Evolutionary conservation across 2,329 filamentous ascomycete genomes (phyloP), one percentile per base, ranked within the genome.

Genomic region (Lachnellula subtilissima): DNA sequence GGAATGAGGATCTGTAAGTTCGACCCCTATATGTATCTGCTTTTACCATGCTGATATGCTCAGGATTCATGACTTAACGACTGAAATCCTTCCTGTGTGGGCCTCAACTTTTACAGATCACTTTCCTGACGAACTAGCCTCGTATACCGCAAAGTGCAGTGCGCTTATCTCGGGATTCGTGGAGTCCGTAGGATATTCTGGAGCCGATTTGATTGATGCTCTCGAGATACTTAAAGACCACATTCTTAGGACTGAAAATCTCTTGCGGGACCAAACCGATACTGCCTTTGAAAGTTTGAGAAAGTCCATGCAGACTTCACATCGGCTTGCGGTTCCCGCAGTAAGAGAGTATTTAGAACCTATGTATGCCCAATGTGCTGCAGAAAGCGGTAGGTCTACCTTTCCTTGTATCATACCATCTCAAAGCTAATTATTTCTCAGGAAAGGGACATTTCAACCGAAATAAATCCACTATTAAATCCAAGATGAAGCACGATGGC

Each of bases 361-460:
- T 1, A 62, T 49, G 50, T 62, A 61, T 42, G 47, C 52, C 15
- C 4, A 58, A 49, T 63, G 61, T 23, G 57, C 37, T 6, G 14
- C 23, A 3, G 55, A 46, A 39, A 17, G 8, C n/a, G 59, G 59
- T 59, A 53, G 25, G 53, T 52, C 12, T 4, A 25, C 28, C 37
- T 25, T 25, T 15, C 22, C 17, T 23, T 37, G 12, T 8, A 2
- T 39, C 12, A 4, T n/a, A n/a, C 12, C 12, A 9, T 12, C 37
- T 14, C 39, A 32, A 42, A 19, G 12, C 48, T 52, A 39, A 56
- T 22, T 35, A 17, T 17, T 11, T 17, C 47, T 8, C 9, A 59
- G 61, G 61, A 9, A 39, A 5, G 2, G 61, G 61, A 4, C 55
- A 51, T 36, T 61, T 47, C 28, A 19, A 50, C 4, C 36, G 55